Evolutionary conservation across 306 rosid genomes (phyloP).

Genomic region (Oemleria cerasiformis): DNA sequence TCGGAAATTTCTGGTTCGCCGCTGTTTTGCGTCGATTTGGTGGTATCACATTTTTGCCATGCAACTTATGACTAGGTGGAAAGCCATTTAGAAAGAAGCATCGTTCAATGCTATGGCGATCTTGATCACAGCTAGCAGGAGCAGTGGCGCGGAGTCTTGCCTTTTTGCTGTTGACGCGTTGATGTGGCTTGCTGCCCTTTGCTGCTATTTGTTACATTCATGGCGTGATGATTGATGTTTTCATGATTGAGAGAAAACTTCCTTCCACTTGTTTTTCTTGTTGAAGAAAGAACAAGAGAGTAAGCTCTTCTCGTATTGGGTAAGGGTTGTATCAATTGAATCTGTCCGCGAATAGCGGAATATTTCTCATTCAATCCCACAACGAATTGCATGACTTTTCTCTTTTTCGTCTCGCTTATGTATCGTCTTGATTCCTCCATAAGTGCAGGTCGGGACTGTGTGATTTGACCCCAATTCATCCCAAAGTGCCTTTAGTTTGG

Average conservation of each 20-base stretch:
- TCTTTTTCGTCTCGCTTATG: background rate
- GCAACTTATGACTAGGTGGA: no score
- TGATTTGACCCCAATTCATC: background rate
- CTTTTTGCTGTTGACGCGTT: no score
- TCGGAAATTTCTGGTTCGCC: no score
- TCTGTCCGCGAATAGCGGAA: background rate
- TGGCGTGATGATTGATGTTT: background rate
- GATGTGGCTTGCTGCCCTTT: background rate
- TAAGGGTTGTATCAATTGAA: background rate
- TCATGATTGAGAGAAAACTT: background rate
- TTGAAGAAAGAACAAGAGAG: background rate
- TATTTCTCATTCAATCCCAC: background rate
- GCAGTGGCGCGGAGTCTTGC: no score
- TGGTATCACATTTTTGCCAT: no score
- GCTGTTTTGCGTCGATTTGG: no score
- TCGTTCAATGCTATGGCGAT: no score
- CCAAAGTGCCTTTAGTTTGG: background rate
- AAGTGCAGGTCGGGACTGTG: background rate
- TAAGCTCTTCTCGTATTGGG: background rate
- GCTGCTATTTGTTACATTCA: background rate
- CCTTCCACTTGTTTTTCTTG: background rate
- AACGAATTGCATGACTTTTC: background rate
- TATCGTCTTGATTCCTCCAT: background rate
- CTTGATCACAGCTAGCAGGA: no score
- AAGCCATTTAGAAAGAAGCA: no score